These are phyloP conservation scores for Trapa bicornis DNA, from an alignment of 345 rosid genomes.

Conservation along the genomic window DNA sequence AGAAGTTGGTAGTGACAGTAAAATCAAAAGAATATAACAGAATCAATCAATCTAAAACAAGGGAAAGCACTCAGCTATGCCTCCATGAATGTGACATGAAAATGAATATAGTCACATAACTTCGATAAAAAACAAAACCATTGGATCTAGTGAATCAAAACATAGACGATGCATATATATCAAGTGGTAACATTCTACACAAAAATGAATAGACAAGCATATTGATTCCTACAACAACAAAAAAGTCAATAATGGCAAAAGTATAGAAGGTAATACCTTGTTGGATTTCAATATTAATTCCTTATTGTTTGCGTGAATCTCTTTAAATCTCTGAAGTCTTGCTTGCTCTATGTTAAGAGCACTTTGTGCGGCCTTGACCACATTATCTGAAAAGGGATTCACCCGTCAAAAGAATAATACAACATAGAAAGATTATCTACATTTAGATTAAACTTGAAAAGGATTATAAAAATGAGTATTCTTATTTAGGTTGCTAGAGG, in stretches of 20 bases:
- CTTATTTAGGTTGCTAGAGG: neutral
- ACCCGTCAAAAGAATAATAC: neutral
- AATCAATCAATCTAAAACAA: neutral
- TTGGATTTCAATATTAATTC: slow-evolving; percentile 30
- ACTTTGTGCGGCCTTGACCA: slow-evolving; percentile 54
- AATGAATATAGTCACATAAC: neutral
- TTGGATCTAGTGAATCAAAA: neutral
- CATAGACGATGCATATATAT: neutral
- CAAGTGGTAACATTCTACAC: neutral
- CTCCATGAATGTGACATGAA: neutral
- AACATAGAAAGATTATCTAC: neutral
- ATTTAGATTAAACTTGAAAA: neutral
- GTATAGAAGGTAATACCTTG: slow-evolving; percentile 28
- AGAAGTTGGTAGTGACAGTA: neutral
- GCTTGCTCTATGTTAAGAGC: slow-evolving; percentile 51
- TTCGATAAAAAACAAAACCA: neutral
- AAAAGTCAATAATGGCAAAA: neutral
- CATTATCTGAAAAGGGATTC: slow-evolving; percentile 19
- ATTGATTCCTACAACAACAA: neutral
- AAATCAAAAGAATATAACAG: neutral
- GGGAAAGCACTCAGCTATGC: neutral
- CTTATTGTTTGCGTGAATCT: slow-evolving; percentile 36
- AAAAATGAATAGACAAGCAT: neutral
- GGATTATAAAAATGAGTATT: neutral
- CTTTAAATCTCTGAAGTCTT: slow-evolving; percentile 55